Evolutionary conservation across 441 rosid genomes (phyloP).

Genomic region (Gossypium aridum): DNA sequence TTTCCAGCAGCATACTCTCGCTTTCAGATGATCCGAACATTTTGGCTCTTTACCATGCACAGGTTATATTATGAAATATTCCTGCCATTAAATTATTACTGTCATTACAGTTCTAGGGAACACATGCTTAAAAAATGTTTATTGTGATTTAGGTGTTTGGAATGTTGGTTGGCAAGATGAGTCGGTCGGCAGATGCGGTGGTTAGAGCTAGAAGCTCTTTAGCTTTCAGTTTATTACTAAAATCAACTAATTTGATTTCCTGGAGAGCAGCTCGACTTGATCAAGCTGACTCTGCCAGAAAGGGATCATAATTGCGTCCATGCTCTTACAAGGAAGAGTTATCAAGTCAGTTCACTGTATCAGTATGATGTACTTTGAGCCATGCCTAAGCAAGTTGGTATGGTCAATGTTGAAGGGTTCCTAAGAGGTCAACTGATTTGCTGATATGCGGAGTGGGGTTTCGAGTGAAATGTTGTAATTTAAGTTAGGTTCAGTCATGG

Average conservation of each 20-base stretch:
- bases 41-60: constrained; percentile 57
- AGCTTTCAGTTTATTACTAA: constrained; percentile 71
- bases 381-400: not conserved
- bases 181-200: constrained; percentile 66
- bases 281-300: constrained; percentile 37
- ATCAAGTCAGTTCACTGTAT: not conserved
- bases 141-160: constrained; percentile 56
- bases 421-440: not conserved
- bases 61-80: constrained; percentile 38
- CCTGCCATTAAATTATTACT: not conserved
- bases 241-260: constrained; percentile 53
- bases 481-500: not conserved
- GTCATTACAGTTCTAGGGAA: not conserved
- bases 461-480: constrained; percentile 1
- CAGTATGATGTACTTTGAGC: not conserved
- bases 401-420: not conserved
- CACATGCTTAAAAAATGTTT: not conserved
- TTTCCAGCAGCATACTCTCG: constrained; percentile 76
- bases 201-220: constrained; percentile 86
- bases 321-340: not conserved
- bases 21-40: constrained; percentile 77
- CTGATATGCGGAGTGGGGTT: not conserved
- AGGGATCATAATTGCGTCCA: not conserved
- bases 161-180: constrained; percentile 79
- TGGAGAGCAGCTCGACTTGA: constrained; percentile 72